Evolutionary conservation across 768 basidiomycete species (phyloP).

Genomic region (Amylocystis lapponica): DNA sequence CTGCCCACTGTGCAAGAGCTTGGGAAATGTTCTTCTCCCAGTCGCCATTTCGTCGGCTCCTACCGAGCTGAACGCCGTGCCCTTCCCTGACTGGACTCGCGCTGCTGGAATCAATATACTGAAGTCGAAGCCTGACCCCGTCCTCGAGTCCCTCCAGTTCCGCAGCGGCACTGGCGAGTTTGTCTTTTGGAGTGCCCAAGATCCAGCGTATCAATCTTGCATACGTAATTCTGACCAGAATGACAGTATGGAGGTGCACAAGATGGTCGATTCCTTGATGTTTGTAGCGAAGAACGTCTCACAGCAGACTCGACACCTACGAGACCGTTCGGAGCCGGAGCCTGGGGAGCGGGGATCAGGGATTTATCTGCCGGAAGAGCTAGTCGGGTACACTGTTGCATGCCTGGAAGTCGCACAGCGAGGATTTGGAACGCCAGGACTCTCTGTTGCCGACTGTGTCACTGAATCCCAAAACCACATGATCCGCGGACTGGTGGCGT

Average conservation of each 20-base stretch:
- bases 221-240: slow-evolving; percentile 45
- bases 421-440: slow-evolving; percentile 45
- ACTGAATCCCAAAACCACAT: slow-evolving; percentile 74
- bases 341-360: slow-evolving; percentile 72
- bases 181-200: slow-evolving; percentile 84
- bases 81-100: slow-evolving; percentile 88
- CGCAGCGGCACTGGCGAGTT: slow-evolving; percentile 83
- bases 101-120: slow-evolving; percentile 85
- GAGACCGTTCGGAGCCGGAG: slow-evolving; percentile 72
- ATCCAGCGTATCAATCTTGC: slow-evolving; percentile 57
- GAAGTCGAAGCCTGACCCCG: slow-evolving; percentile 71
- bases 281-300: slow-evolving; percentile 73
- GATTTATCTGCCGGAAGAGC: slow-evolving; percentile 87
- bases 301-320: slow-evolving; percentile 77
- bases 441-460: slow-evolving; percentile 64
- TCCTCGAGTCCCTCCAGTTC: slow-evolving; percentile 68
- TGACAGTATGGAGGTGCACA: slow-evolving; percentile 54
- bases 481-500: slow-evolving; percentile 70
- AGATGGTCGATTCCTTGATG: slow-evolving; percentile 88
- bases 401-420: slow-evolving; percentile 77
- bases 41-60: slow-evolving; percentile 49
- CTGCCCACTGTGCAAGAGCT: slow-evolving; percentile 94
- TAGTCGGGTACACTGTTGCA: slow-evolving; percentile 84
- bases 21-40: slow-evolving; percentile 92
- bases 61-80: slow-evolving; percentile 44